Evolutionary conservation across 2,329 filamentous ascomycete species (phyloP), one percentile per base, ranked within the genome.

Genomic region (Ceratocystis eucalypticola): DNA sequence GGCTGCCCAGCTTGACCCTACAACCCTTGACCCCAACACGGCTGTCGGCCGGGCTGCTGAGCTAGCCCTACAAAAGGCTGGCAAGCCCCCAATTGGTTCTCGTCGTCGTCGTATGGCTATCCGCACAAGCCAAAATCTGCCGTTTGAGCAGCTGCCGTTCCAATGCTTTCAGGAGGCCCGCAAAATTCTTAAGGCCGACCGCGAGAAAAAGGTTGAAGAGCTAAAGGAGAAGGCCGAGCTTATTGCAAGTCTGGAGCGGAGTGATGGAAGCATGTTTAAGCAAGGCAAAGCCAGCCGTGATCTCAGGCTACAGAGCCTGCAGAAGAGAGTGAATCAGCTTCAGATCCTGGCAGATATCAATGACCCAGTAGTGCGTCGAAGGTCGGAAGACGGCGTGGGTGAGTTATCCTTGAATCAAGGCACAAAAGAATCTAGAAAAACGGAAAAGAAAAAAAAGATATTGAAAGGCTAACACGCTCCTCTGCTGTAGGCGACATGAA

Each of bases 121-220:
- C 68, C 84, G 81, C 72, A 83, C 78, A 71, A 63, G 64, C 55
- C 82, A 78, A 46, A 77, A 81, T 69, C 78, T 96, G 62, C 91
- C 92, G 30, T 96, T 99, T 74, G 91, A 96, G 79, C 88, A 93
- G 74, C 80, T 99, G 70, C 94, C 94, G 20, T 99, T 95, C 78
- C 93, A 97, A 81, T 94, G 90, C 77, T 99, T 97, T 79, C 94
- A 99, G 77, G 92, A 96, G 78, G 94, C 94, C 50, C 85, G 92
- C 69, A 89, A 91, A 74, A 77, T 97, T 62, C 79, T 99, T 66
- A 81, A 85, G 65, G 84, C 84, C 65, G 94, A 99, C 74, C 84
- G 93, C 50, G 80, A 86, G 70, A 84, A 93, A 76, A 97, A 96
- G 79, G 72, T 97, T 63, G 78, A 81, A 68, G 80, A 86, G 72